A percentile compares a stretch with the other conserved stretches of the same genome.
Evolutionary conservation across 768 basidiomycete species (phyloP).

Genomic region (Mycena epipterygia): DNA sequence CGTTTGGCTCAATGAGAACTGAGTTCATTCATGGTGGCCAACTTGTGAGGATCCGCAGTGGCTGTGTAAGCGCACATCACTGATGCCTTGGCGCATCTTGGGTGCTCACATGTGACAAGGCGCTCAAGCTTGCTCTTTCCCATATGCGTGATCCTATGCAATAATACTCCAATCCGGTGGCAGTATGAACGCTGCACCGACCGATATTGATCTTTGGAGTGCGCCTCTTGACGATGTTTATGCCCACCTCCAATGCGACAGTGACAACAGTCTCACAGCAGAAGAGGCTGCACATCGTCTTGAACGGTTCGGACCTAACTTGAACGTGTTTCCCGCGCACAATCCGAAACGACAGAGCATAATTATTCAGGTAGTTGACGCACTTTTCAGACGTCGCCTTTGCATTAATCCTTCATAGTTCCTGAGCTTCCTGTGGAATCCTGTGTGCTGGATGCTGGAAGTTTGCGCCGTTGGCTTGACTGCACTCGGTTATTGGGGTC

Average conservation of each 20-base stretch:
- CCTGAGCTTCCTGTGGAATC: slow-evolving; percentile 99
- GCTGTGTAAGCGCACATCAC: too few species aligned
- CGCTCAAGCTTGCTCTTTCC: too few species aligned
- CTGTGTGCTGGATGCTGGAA: slow-evolving; percentile 99
- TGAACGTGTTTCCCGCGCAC: too few species aligned
- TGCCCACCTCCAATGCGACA: not conserved
- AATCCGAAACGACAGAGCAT: slow-evolving; percentile 77
- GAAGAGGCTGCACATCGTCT: not conserved
- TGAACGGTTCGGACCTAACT: slow-evolving; percentile 64
- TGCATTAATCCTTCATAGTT: slow-evolving; percentile 61
- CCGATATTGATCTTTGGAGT: not conserved
- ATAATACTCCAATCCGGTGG: too few species aligned
- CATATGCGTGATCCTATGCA: too few species aligned
- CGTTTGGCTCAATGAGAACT: too few species aligned
- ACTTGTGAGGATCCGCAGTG: too few species aligned
- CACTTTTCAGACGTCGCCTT: not conserved
- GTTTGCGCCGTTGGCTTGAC: slow-evolving; percentile 94
- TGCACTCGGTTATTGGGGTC: slow-evolving; percentile 94
- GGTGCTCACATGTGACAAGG: too few species aligned
- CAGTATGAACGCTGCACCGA: not conserved
- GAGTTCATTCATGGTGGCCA: too few species aligned
- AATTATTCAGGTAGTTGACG: slow-evolving; percentile 77
- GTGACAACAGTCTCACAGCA: not conserved
- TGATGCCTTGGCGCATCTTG: too few species aligned
- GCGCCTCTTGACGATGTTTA: not conserved